Evolutionary conservation across 2,329 filamentous ascomycete species (phyloP).

Genomic region (Beauveria australis): DNA sequence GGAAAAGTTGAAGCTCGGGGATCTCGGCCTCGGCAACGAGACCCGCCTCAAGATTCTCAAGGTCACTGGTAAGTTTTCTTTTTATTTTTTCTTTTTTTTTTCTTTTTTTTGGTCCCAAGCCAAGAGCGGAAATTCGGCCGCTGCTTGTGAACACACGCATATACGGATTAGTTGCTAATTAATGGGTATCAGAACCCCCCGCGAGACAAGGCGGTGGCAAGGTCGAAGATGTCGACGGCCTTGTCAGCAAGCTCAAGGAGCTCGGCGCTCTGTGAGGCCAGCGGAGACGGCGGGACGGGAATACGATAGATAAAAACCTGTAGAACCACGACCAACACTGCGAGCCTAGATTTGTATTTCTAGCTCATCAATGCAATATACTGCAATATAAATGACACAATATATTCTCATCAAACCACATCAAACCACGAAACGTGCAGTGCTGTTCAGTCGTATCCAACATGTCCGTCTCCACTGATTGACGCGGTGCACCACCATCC

Average conservation of each 20-base stretch:
- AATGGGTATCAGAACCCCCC: constrained; percentile 55
- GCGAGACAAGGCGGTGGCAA: constrained; percentile 87
- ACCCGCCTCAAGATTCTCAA: constrained; percentile 81
- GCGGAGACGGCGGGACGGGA: neutral
- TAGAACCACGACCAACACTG: neutral
- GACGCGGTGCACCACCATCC: neutral
- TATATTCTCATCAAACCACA: neutral
- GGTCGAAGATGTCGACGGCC: constrained; percentile 94
- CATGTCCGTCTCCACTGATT: neutral
- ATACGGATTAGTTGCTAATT: no score
- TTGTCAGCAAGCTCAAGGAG: constrained; percentile 91
- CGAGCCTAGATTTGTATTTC: neutral
- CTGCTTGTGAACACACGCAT: neutral
- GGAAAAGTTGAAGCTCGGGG: constrained; percentile 80
- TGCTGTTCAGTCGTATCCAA: neutral
- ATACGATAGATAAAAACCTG: constrained; percentile 1
- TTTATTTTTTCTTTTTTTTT: neutral
- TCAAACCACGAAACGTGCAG: neutral
- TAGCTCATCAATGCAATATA: neutral
- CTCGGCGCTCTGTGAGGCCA: constrained; percentile 70
- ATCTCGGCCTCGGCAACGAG: constrained; percentile 69
- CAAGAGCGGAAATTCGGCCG: neutral
- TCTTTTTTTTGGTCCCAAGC: neutral
- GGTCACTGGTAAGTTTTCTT: constrained; percentile 59
- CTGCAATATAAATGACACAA: neutral